Percentiles rank a stretch among this genome's conserved stretches.
Evolutionary conservation across 2,329 filamentous ascomycete genomes (phyloP).

Genomic region (Clathrospora elynae): DNA sequence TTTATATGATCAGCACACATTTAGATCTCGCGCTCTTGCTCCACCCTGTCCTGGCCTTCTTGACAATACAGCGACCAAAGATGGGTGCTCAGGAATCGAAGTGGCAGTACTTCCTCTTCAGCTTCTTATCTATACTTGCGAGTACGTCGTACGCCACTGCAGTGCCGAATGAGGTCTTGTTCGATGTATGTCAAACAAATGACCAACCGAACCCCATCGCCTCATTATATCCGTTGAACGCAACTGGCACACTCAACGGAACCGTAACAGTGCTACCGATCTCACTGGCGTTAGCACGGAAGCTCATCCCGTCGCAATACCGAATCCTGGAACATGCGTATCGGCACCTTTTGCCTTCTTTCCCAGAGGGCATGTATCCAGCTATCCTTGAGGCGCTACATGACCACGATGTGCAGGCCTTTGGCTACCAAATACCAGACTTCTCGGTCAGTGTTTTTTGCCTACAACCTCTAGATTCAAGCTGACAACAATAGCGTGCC

Average conservation of each 20-base stretch:
- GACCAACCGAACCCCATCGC: constrained; percentile 57
- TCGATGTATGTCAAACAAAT: constrained; percentile 29
- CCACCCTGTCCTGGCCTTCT: constrained; percentile 39
- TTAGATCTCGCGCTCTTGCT: constrained; percentile 41
- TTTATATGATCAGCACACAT: constrained; percentile 32
- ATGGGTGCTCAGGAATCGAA: constrained; percentile 29
- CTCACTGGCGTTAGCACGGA: constrained; percentile 53
- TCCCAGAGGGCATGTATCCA: constrained; percentile 60
- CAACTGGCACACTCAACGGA: constrained; percentile 61
- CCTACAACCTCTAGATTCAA: constrained; percentile 7
- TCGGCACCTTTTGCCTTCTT: constrained; percentile 54
- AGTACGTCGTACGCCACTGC: constrained; percentile 20
- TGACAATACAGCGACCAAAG: constrained; percentile 34
- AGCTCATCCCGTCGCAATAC: constrained; percentile 57
- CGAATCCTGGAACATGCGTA: constrained; percentile 58
- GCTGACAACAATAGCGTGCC: constrained; percentile 50
- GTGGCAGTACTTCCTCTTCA: constrained; percentile 36
- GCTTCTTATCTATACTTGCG: constrained; percentile 35
- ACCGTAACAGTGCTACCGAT: constrained; percentile 61
- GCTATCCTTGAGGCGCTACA: constrained; percentile 57
- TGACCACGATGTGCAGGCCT: constrained; percentile 58
- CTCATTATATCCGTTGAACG: constrained; percentile 53
- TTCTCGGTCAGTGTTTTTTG: constrained; percentile 53
- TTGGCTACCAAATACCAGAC: constrained; percentile 52
- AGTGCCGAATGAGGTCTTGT: constrained; percentile 1